These are phyloP conservation scores for Saposhnikovia divaricata DNA, from an alignment of 129 eudicot genomes.

Conservation along the genomic window DNA sequence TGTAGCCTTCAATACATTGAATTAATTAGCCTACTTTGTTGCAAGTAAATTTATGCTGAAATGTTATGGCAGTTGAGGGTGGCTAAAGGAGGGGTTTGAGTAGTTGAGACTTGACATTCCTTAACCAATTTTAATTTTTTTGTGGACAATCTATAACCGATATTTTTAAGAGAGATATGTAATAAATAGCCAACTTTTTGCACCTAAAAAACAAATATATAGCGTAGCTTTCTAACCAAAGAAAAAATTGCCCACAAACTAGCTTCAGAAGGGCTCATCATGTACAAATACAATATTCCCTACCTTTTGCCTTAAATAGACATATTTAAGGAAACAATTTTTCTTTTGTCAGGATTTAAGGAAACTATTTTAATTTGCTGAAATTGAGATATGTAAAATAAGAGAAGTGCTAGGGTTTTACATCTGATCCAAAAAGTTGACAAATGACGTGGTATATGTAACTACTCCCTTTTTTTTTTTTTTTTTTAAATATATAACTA, in stretches of 20 bases:
- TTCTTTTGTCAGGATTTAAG: too few species aligned
- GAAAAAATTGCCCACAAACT: neutral
- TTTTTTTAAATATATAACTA: too few species aligned
- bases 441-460: too few species aligned
- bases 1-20: neutral
- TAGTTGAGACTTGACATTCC: conserved; percentile 11
- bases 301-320: neutral
- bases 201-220: too few species aligned
- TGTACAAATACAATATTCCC: neutral
- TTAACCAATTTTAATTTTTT: neutral
- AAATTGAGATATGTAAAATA: too few species aligned
- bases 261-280: neutral
- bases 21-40: neutral
- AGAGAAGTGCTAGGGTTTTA: too few species aligned
- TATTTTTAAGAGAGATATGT: neutral
- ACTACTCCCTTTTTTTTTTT: too few species aligned
- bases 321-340: neutral
- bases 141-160: neutral
- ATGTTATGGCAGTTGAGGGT: neutral
- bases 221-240: neutral
- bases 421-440: too few species aligned
- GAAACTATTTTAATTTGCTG: too few species aligned
- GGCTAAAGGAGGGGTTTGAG: neutral
- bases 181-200: too few species aligned
- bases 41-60: neutral